Evolutionary conservation across 208 protist species (phyloP).

Genomic region (Wallacemonas sp.): DNA sequence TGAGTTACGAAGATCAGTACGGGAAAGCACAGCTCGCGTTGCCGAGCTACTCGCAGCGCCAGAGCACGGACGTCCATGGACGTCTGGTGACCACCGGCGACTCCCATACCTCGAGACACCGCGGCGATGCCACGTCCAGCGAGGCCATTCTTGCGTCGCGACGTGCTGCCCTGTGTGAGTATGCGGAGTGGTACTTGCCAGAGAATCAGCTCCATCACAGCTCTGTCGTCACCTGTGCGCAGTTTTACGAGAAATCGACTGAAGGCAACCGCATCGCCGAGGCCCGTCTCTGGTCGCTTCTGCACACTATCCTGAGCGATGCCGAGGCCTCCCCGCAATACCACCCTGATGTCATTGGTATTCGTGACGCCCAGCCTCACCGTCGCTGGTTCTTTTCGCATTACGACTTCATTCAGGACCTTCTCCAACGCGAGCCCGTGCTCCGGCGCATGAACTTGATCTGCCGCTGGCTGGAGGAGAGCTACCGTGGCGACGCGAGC

Average conservation of each 20-base stretch:
- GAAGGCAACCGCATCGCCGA: slow-evolving; percentile 42
- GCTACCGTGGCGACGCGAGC: slow-evolving; percentile 39
- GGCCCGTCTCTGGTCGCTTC: slow-evolving; percentile 57
- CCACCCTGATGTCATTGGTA: slow-evolving; percentile 64
- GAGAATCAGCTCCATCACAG: slow-evolving; percentile 12
- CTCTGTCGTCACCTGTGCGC: slow-evolving; percentile 33
- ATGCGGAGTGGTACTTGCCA: slow-evolving; percentile 51
- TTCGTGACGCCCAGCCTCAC: slow-evolving; percentile 55
- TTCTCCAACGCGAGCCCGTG: slow-evolving; percentile 55
- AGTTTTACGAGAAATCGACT: slow-evolving; percentile 44
- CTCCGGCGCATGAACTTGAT: slow-evolving; percentile 67
- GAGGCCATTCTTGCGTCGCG: neutral
- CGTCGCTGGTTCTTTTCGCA: slow-evolving; percentile 84
- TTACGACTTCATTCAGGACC: slow-evolving; percentile 66
- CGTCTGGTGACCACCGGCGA: slow-evolving; percentile 6
- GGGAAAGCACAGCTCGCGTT: slow-evolving; percentile 45
- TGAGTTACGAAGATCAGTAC: slow-evolving; percentile 35
- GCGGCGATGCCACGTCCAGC: neutral
- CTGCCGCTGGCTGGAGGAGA: slow-evolving; percentile 74
- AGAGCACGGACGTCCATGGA: slow-evolving; percentile 21
- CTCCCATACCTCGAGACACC: neutral
- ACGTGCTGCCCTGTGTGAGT: slow-evolving; percentile 25
- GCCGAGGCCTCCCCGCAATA: slow-evolving; percentile 42
- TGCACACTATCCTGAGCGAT: slow-evolving; percentile 55
- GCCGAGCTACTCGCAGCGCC: slow-evolving; percentile 8